These are phyloP conservation scores for Penicillium concentricum DNA, from an alignment of 2,329 filamentous ascomycete species.

Conservation along the genomic window DNA sequence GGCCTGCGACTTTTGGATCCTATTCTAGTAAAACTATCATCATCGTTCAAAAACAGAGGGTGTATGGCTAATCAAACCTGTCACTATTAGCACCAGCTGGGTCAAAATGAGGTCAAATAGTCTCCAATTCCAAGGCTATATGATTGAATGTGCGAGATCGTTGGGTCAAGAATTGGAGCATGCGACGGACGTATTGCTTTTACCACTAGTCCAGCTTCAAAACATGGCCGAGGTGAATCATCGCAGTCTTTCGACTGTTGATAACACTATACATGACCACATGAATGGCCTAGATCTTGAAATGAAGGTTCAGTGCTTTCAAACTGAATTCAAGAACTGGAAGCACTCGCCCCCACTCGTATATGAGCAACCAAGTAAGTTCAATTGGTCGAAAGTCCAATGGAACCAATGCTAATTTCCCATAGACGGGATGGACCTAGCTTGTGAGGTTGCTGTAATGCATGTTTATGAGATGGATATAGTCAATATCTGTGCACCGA, in stretches of 20 bases:
- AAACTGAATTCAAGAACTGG: not conserved
- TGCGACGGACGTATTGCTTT: not conserved
- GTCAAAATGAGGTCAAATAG: not conserved
- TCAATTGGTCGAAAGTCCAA: not conserved
- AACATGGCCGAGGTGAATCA: not conserved
- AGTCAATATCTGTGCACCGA: not conserved
- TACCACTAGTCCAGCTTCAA: not conserved
- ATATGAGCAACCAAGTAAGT: not conserved
- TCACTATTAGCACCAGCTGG: not conserved
- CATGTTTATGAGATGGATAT: not conserved
- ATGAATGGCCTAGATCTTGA: not conserved
- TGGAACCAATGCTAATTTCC: not conserved
- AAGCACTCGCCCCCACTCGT: not conserved
- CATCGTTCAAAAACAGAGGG: not conserved
- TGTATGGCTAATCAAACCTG: not conserved
- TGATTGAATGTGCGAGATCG: not conserved
- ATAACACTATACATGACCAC: not conserved
- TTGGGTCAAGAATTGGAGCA: not conserved
- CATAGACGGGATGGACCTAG: not conserved
- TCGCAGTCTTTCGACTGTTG: not conserved
- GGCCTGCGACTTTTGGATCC: not conserved
- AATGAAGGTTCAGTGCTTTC: not conserved
- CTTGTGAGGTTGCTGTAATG: not conserved
- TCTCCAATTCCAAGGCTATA: not conserved
- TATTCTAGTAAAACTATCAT: not conserved